Conservation (phyloP, 768 basidiomycete genomes). For the Boletales sp. region DNA sequence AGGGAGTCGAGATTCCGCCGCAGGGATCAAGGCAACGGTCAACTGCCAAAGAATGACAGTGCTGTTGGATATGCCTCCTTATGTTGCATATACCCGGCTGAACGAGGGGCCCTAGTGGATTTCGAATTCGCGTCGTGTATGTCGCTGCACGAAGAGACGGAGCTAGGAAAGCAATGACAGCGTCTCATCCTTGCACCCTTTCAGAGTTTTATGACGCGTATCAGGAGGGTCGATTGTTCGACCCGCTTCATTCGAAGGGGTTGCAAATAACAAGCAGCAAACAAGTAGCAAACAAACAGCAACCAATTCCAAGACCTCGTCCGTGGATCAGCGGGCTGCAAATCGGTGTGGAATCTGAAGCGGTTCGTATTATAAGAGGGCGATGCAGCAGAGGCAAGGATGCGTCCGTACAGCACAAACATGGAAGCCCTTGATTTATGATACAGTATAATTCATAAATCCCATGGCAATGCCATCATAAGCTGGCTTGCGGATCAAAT, state of each 20-base stretch:
- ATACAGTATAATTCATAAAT: neutral
- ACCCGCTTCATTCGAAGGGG: slow-evolving; percentile 3
- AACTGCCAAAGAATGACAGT: neutral
- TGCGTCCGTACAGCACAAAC: neutral
- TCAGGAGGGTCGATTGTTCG: neutral
- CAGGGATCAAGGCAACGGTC: neutral
- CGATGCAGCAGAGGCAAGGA: neutral
- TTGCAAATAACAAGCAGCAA: neutral
- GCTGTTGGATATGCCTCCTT: slow-evolving; percentile 1
- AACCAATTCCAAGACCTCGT: slow-evolving; percentile 2
- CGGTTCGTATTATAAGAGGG: neutral
- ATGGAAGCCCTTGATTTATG: no score
- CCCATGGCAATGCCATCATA: slow-evolving; percentile 10
- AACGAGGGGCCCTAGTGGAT: slow-evolving; percentile 8
- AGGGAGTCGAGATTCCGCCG: slow-evolving; percentile 2
- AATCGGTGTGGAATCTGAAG: slow-evolving; percentile 15
- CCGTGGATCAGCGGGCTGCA: neutral
- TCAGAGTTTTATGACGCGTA: slow-evolving; percentile 9
- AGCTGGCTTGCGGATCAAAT: slow-evolving; percentile 13
- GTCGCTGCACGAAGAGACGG: slow-evolving; percentile 7
- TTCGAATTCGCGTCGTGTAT: slow-evolving; percentile 20
- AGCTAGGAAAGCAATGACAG: neutral
- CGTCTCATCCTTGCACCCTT: slow-evolving; percentile 9
- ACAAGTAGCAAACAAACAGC: neutral
- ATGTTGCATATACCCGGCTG: neutral